Base-by-base conservation (phyloP, 352 stramenopile genomes). In the Heterotrichella gracilis region DNA sequence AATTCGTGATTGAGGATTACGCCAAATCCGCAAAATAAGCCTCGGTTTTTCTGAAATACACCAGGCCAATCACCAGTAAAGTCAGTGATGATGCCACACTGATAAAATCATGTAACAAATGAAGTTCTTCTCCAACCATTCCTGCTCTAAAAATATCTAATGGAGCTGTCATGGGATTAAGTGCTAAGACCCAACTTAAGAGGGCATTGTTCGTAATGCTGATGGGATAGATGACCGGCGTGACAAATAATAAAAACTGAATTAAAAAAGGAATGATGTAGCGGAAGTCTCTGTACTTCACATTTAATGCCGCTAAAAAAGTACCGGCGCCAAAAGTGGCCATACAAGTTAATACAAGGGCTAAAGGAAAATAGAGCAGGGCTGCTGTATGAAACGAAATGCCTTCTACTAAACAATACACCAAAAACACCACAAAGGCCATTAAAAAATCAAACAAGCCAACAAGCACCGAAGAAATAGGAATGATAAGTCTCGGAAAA, bases 391-490 rank as follows among this genome's bases (percentile, higher is more conserved):
- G 32, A 53, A 53, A 17, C 9, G 32, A 53, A n/a, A 53, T 53
- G 32, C n/a, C 32, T 53, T 53, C n/a, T 9, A 53, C 9, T n/a
- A 53, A 53, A 53, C 32, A 53, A 53, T 53, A 53, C 9, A 53
- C n/a, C n/a, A 53, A 17, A 53, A 53, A 53, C 9, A 53, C 32
- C 32, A n/a, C 9, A 53, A 53, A 53, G 32, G 32, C 32, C 32
- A 53, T 53, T 53, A 53, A 53, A 53, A 53, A 53, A 53, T 53
- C 32, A 53, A 53, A 53, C 9, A 53, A n/a, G 32, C 32, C 32
- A 53, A 53, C 32, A 53, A 53, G 32, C n/a, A 53, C 32, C 32
- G 32, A 9, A 9, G 32, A 53, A 53, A 53, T 53, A n/a, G 32
- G 32, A 53, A 53, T 53, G 32, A 53, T 53, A n/a, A 53, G 32